Evolutionary conservation across 2,329 filamentous ascomycete genomes (phyloP).

Genomic region (Diaporthe eres): DNA sequence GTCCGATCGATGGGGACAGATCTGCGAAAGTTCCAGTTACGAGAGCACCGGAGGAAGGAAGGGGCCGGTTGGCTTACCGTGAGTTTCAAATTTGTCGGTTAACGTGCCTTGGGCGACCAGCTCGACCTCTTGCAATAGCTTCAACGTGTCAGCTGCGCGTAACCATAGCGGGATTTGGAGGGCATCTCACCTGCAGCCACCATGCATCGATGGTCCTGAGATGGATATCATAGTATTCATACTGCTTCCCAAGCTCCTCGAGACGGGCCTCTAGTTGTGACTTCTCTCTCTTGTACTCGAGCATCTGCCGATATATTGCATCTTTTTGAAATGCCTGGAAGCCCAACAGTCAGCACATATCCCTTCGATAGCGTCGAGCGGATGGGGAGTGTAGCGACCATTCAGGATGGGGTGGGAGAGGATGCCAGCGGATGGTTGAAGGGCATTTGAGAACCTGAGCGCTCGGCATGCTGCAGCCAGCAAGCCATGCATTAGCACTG

Average conservation of each 20-base stretch:
- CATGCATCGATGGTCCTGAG: constrained; percentile 91
- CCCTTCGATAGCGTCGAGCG: constrained; percentile 45
- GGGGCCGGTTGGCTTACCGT: constrained; percentile 53
- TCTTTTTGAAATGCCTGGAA: constrained; percentile 91
- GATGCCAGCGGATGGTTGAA: constrained; percentile 39
- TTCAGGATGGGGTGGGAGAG: constrained; percentile 38
- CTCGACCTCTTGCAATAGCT: constrained; percentile 77
- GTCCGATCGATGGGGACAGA: constrained; percentile 68
- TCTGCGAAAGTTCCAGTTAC: constrained; percentile 57
- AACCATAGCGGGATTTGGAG: constrained; percentile 33
- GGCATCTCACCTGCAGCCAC: constrained; percentile 85
- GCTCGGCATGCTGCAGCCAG: constrained; percentile 58
- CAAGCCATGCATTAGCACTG: constrained; percentile 61
- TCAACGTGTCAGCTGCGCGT: constrained; percentile 46
- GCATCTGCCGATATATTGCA: constrained; percentile 97
- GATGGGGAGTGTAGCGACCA: constrained; percentile 44
- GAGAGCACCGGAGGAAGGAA: constrained; percentile 42
- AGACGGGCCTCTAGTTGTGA: constrained; percentile 84
- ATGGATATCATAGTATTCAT: constrained; percentile 91
- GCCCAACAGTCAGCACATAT: constrained; percentile 55
- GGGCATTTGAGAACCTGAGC: constrained; percentile 49
- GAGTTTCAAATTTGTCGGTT: constrained; percentile 57
- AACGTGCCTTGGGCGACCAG: constrained; percentile 67
- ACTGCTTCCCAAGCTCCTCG: constrained; percentile 83
- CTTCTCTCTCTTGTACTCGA: constrained; percentile 95